Evolutionary conservation across 768 basidiomycete species (phyloP).

Genomic region (Favolaschia claudopus): DNA sequence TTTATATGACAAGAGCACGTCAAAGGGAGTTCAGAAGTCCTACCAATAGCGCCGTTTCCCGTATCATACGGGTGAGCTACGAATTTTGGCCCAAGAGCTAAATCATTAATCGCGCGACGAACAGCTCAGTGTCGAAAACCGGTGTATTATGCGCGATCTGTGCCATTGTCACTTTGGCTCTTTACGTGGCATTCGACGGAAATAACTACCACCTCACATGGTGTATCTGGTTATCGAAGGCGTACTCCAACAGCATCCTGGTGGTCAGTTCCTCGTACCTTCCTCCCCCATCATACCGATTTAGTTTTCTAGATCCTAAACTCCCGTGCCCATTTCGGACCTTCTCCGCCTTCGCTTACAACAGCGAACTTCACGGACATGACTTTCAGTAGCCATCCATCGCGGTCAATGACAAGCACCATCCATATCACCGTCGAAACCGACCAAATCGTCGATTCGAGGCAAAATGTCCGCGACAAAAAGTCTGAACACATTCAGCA

Average conservation of each 20-base stretch:
- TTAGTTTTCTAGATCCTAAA: background rate
- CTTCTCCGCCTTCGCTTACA: background rate
- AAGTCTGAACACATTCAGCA: no score
- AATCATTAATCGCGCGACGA: background rate
- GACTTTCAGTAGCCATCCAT: no score
- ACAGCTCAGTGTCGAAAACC: constrained; percentile 30
- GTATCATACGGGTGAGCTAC: constrained; percentile 7
- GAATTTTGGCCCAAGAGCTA: no score
- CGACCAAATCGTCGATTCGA: no score
- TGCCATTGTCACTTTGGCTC: constrained; percentile 25
- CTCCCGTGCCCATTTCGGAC: background rate
- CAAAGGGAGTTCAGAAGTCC: constrained; percentile 7
- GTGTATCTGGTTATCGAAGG: constrained; percentile 5
- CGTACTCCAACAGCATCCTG: constrained; percentile 18
- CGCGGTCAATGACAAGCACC: no score
- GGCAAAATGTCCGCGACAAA: no score
- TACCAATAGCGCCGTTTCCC: constrained; percentile 10
- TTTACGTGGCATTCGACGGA: background rate
- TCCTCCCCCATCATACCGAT: background rate
- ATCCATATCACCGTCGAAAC: no score
- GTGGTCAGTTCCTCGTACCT: constrained; percentile 1
- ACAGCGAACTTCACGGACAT: background rate
- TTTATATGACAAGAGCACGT: background rate
- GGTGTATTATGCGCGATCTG: constrained; percentile 29
- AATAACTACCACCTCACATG: constrained; percentile 4